Evolutionary conservation across 257 asterid species (phyloP).

Genomic region (Solanum verrucosum): DNA sequence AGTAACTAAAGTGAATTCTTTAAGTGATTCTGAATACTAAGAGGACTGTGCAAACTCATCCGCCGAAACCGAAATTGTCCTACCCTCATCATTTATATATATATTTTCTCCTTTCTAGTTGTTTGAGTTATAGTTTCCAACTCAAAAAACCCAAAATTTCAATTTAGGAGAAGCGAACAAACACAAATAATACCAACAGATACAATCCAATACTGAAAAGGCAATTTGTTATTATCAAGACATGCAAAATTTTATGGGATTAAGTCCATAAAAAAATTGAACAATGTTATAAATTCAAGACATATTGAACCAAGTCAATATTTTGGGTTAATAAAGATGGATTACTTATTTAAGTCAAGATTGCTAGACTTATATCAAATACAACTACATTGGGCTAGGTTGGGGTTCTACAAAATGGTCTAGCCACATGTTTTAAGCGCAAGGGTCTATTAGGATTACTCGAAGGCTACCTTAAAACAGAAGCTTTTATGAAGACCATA

Average conservation of each 20-base stretch:
- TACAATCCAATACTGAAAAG: background rate
- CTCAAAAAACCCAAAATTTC: too few species aligned
- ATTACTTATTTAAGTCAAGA: background rate
- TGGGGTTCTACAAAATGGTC: background rate
- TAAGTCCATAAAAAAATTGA: background rate
- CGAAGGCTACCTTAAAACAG: too few species aligned
- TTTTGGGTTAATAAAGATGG: background rate
- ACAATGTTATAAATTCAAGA: background rate
- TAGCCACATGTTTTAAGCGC: background rate
- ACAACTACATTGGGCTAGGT: background rate
- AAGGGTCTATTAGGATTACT: background rate
- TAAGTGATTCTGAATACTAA: too few species aligned
- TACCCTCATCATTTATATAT: too few species aligned
- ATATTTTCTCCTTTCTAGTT: too few species aligned
- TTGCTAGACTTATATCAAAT: background rate
- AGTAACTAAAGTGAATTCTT: too few species aligned
- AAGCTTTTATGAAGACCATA: background rate
- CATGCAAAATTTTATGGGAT: background rate
- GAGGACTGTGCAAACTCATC: too few species aligned
- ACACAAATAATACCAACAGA: background rate
- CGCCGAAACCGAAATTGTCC: too few species aligned
- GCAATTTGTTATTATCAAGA: background rate
- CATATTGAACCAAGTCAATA: background rate
- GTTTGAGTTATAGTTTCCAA: too few species aligned
- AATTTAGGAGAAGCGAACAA: too few species aligned